phyloP scores from a whole-genome alignment of 2,329 filamentous ascomycete species.

The Pseudogymnoascus sp. region DNA sequence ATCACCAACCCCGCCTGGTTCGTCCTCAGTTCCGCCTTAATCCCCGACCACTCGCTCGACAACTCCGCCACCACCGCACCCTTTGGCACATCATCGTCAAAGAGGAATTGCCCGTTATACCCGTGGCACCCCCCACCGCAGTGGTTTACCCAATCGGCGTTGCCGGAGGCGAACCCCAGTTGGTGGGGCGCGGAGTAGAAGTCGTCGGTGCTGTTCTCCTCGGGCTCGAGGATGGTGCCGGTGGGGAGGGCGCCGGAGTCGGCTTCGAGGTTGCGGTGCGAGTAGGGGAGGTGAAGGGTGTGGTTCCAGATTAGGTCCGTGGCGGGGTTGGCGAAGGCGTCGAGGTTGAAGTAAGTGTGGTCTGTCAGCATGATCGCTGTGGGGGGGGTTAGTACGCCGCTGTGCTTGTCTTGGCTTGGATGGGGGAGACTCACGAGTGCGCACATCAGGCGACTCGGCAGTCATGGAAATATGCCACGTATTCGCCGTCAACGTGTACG shows the following conservation, averaged over 20 bases:
- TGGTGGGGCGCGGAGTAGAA: constrained; percentile 56
- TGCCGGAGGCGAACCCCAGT: constrained; percentile 51
- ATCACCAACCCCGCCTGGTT: constrained; percentile 65
- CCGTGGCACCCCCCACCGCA: constrained; percentile 60
- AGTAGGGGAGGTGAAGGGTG: constrained; percentile 55
- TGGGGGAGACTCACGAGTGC: constrained; percentile 34
- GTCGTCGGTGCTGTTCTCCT: constrained; percentile 55
- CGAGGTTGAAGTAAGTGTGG: constrained; percentile 62
- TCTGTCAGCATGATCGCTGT: constrained; percentile 53
- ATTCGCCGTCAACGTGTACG: constrained; percentile 49
- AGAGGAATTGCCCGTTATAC: constrained; percentile 55
- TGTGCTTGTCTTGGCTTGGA: not conserved
- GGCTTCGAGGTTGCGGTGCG: constrained; percentile 45
- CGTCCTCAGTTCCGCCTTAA: constrained; percentile 59
- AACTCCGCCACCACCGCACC: constrained; percentile 43
- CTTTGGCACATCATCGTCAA: constrained; percentile 32
- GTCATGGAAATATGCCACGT: constrained; percentile 53
- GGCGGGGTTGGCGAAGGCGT: constrained; percentile 51
- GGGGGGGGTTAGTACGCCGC: not conserved
- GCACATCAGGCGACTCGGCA: constrained; percentile 30
- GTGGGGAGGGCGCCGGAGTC: constrained; percentile 51
- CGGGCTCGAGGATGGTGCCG: constrained; percentile 56
- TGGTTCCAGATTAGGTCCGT: constrained; percentile 50
- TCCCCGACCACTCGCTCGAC: constrained; percentile 54
- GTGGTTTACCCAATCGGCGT: constrained; percentile 49